Percentiles rank a stretch among this genome's conserved stretches.
Conservation (phyloP, 495 filamentous ascomycete species). For the Endocarpon pusillum region DNA sequence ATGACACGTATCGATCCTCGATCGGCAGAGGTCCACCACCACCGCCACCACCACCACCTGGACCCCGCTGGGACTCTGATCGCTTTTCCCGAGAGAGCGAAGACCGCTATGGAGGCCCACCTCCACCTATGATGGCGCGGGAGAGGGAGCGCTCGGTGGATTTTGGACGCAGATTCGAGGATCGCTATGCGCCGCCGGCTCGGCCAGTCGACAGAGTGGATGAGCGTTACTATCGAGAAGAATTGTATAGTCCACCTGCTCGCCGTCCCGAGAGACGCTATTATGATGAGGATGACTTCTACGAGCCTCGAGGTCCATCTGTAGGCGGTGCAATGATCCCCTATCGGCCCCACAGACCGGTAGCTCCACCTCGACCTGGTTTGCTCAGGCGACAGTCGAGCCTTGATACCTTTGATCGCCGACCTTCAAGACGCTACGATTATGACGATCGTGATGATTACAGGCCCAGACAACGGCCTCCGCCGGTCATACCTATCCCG, state of each 20-base stretch:
- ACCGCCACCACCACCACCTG: conserved; percentile 17
- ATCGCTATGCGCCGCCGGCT: conserved; percentile 16
- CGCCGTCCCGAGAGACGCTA: conserved; percentile 27
- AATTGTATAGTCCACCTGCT: conserved; percentile 36
- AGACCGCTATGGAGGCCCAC: conserved; percentile 26
- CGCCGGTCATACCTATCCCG: conserved; percentile 21
- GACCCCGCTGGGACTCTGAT: conserved; percentile 26
- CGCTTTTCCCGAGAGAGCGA: conserved; percentile 30
- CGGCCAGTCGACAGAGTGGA: conserved; percentile 21
- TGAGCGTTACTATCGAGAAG: conserved; percentile 35
- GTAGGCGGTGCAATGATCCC: conserved; percentile 21
- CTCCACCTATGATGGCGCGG: conserved; percentile 17
- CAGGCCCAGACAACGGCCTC: conserved; percentile 11
- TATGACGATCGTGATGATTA: conserved; percentile 29
- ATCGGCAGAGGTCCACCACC: too few species aligned
- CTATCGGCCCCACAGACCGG: conserved; percentile 21
- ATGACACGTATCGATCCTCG: conserved; percentile 26
- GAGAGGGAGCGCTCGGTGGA: conserved; percentile 25
- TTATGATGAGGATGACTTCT: conserved; percentile 34
- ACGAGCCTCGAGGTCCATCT: conserved; percentile 16
- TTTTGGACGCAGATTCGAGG: conserved; percentile 10
- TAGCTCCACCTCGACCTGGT: conserved; percentile 34
- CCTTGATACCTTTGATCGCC: conserved; percentile 56
- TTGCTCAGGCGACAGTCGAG: conserved; percentile 49
- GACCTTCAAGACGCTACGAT: conserved; percentile 38